Percentiles rank a stretch among this genome's conserved stretches.
phyloP scores from a whole-genome alignment of 805 yeast genomes.

The Wickerhamiella spandovensis region DNA sequence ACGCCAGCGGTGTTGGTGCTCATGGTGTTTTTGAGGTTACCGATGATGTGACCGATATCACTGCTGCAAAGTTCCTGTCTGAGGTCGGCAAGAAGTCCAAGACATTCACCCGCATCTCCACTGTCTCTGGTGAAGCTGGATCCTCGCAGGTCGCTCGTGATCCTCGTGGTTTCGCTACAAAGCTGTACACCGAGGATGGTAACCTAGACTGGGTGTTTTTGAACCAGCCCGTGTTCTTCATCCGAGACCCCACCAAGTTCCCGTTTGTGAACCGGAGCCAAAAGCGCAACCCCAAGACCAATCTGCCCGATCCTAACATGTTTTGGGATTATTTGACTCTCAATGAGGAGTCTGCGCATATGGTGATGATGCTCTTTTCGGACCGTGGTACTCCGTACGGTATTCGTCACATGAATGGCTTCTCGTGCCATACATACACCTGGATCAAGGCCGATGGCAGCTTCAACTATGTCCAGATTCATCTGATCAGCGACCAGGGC shows the following conservation, averaged over 20 bases:
- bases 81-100: conserved; percentile 69
- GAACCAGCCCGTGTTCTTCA: conserved; percentile 56
- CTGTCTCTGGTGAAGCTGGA: conserved; percentile 60
- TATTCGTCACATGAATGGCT: conserved; percentile 46
- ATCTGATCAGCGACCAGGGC: conserved; percentile 39
- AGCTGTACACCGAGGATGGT: conserved; percentile 56
- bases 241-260: conserved; percentile 52
- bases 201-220: conserved; percentile 60
- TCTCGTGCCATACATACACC: conserved; percentile 53
- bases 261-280: conserved; percentile 56
- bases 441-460: conserved; percentile 39
- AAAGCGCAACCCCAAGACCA: conserved; percentile 54
- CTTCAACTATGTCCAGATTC: conserved; percentile 43
- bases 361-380: conserved; percentile 42
- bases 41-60: conserved; percentile 41
- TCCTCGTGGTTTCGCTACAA: conserved; percentile 56
- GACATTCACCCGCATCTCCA: conserved; percentile 44
- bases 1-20: conserved; percentile 56
- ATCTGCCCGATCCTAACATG: conserved; percentile 40
- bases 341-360: conserved; percentile 46
- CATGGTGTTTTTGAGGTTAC: conserved; percentile 46
- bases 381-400: conserved; percentile 47
- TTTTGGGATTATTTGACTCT: conserved; percentile 46
- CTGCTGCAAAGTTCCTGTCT: conserved; percentile 40
- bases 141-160: conserved; percentile 55